Evolutionary conservation across 2,329 filamentous ascomycete species (phyloP).

Genomic region (Beauveria rudraprayagi): DNA sequence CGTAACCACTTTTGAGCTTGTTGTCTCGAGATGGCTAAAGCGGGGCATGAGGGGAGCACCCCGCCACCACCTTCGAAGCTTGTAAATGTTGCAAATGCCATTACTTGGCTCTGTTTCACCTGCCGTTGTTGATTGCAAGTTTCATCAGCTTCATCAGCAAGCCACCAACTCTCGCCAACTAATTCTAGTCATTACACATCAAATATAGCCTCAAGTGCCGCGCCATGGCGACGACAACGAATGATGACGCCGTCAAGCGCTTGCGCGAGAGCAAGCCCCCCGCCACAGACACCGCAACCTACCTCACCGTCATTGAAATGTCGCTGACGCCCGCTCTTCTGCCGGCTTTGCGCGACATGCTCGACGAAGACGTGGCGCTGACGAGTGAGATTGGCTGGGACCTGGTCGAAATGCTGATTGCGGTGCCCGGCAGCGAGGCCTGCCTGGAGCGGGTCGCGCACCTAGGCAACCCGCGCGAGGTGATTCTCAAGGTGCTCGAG

Average conservation of each 20-base stretch:
- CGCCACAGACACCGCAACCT: constrained; percentile 61
- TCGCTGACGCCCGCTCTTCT: constrained; percentile 60
- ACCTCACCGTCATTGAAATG: constrained; percentile 70
- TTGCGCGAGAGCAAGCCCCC: constrained; percentile 43
- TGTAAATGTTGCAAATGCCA: background rate
- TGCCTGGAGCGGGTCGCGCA: constrained; percentile 69
- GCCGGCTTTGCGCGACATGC: constrained; percentile 57
- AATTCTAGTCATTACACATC: background rate
- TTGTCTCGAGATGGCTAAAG: constrained; percentile 4
- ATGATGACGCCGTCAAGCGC: constrained; percentile 34
- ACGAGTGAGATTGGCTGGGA: constrained; percentile 80
- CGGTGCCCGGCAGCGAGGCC: constrained; percentile 57
- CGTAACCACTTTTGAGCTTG: background rate
- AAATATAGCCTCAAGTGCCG: background rate
- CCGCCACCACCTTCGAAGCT: background rate
- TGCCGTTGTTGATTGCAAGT: background rate
- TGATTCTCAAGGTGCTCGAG: constrained; percentile 73
- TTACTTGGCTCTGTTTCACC: background rate
- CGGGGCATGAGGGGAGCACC: background rate
- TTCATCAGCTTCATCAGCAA: background rate
- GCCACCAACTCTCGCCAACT: too few species aligned
- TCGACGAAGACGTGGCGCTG: constrained; percentile 61
- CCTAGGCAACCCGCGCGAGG: constrained; percentile 72
- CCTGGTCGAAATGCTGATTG: constrained; percentile 65
- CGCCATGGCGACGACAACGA: constrained; percentile 26